Percentiles rank a stretch among this genome's conserved stretches.
phyloP scores from a whole-genome alignment of 2,329 filamentous ascomycete species.

The Penicillium sp. region DNA sequence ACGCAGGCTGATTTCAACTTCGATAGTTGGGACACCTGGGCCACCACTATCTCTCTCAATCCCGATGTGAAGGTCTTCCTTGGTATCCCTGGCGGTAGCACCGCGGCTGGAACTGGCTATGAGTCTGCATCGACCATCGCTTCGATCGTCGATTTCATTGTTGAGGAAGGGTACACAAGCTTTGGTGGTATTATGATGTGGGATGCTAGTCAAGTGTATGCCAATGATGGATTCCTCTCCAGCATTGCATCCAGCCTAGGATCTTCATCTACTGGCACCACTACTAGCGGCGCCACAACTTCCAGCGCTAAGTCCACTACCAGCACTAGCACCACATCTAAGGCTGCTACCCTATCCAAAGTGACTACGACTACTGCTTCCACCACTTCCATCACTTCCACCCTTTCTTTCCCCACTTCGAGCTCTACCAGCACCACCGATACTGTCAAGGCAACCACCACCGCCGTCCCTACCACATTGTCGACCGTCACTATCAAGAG shows the following conservation, averaged over 20 bases:
- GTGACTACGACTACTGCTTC: not conserved
- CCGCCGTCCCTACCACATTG: not conserved
- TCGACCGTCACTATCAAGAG: not conserved
- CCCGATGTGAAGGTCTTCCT: slow-evolving; percentile 58
- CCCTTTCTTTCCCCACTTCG: not conserved
- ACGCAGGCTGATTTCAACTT: slow-evolving; percentile 60
- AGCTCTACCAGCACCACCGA: not conserved
- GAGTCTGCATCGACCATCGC: slow-evolving; percentile 46
- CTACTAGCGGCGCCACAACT: too few species aligned
- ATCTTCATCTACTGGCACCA: not conserved
- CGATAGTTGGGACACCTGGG: slow-evolving; percentile 63
- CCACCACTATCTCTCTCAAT: slow-evolving; percentile 52
- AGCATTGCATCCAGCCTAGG: not conserved
- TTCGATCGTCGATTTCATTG: slow-evolving; percentile 30
- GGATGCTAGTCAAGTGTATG: slow-evolving; percentile 60
- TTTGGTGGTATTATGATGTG: slow-evolving; percentile 68
- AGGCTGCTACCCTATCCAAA: not conserved
- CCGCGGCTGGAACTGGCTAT: slow-evolving; percentile 51
- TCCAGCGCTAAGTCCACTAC: too few species aligned
- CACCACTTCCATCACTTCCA: not conserved
- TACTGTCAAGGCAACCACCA: too few species aligned
- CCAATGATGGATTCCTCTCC: slow-evolving; percentile 54
- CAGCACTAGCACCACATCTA: too few species aligned
- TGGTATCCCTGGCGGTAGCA: slow-evolving; percentile 55
- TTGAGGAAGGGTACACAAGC: slow-evolving; percentile 50